Conservation (phyloP, 306 rosid genomes). For the Clitoria ternatea region DNA sequence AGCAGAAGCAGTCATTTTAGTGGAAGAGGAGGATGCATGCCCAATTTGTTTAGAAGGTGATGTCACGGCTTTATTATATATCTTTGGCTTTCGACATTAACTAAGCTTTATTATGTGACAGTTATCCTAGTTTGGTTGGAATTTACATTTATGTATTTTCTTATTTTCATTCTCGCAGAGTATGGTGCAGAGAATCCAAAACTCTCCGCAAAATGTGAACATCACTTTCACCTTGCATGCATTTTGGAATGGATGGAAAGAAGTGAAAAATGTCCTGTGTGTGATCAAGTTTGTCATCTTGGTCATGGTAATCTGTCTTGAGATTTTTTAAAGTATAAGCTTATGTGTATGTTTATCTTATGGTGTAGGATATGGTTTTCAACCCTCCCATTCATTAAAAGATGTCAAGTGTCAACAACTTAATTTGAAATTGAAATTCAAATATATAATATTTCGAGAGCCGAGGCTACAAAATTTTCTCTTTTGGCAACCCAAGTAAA, state of each 20-base stretch:
- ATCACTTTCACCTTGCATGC: conserved; percentile 85
- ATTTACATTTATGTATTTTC: not conserved
- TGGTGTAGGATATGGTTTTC: conserved; percentile 64
- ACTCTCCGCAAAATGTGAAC: conserved; percentile 58
- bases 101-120: not conserved
- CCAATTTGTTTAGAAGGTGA: conserved; percentile 92
- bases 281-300: conserved; percentile 60
- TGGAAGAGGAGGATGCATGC: conserved; percentile 74
- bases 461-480: conserved; percentile 30
- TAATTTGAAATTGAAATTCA: conserved; percentile 1
- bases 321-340: not conserved
- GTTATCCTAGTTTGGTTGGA: conserved; percentile 17
- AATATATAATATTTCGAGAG: conserved; percentile 31
- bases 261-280: conserved; percentile 75
- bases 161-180: conserved; percentile 44
- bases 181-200: conserved; percentile 71
- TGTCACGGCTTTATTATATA: not conserved
- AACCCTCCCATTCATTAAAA: conserved; percentile 57
- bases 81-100: not conserved
- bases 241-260: conserved; percentile 90
- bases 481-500: conserved; percentile 21
- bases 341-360: conserved; percentile 5
- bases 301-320: not conserved
- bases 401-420: conserved; percentile 21
- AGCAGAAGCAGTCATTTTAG: conserved; percentile 40